phyloP scores from a whole-genome alignment of 495 filamentous ascomycete genomes.

The Clohesyomyces aquaticus region DNA sequence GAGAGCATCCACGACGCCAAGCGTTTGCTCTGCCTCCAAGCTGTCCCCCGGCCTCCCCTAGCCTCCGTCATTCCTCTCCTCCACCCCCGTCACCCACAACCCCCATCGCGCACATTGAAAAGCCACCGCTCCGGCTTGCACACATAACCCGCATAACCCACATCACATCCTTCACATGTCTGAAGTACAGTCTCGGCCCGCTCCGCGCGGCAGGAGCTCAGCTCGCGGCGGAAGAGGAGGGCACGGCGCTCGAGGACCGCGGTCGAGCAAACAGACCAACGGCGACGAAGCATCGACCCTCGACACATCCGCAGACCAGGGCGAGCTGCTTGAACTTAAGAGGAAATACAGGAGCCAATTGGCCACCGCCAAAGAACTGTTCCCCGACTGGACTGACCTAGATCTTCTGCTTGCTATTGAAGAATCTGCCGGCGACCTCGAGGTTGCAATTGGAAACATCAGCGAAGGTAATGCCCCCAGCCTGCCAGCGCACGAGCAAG shows the following conservation, averaged over 20 bases:
- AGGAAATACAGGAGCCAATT: slow-evolving; percentile 79
- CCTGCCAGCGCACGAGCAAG: neutral
- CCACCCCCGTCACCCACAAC: slow-evolving; percentile 16
- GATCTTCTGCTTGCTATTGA: slow-evolving; percentile 88
- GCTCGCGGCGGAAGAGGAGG: slow-evolving; percentile 80
- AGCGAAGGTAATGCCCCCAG: slow-evolving; percentile 72
- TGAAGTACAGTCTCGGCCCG: slow-evolving; percentile 83
- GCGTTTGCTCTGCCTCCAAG: slow-evolving; percentile 6
- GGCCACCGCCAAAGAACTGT: slow-evolving; percentile 80
- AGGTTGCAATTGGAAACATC: slow-evolving; percentile 83
- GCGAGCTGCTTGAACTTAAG: slow-evolving; percentile 89
- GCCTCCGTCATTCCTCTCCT: slow-evolving; percentile 8
- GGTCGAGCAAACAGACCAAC: slow-evolving; percentile 68
- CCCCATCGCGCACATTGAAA: slow-evolving; percentile 11
- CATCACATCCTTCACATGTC: slow-evolving; percentile 67
- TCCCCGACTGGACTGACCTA: slow-evolving; percentile 88
- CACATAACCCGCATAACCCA: too few species aligned
- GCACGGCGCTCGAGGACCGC: slow-evolving; percentile 66
- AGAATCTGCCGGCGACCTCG: slow-evolving; percentile 88
- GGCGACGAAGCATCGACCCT: slow-evolving; percentile 61
- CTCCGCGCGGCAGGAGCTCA: slow-evolving; percentile 79
- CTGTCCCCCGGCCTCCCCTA: neutral
- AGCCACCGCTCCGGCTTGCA: slow-evolving; percentile 9
- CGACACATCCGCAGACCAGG: slow-evolving; percentile 74
- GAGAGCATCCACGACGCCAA: slow-evolving; percentile 9